Conservation (phyloP, 75 land plant species). For the Selaginella tamariscina region DNA sequence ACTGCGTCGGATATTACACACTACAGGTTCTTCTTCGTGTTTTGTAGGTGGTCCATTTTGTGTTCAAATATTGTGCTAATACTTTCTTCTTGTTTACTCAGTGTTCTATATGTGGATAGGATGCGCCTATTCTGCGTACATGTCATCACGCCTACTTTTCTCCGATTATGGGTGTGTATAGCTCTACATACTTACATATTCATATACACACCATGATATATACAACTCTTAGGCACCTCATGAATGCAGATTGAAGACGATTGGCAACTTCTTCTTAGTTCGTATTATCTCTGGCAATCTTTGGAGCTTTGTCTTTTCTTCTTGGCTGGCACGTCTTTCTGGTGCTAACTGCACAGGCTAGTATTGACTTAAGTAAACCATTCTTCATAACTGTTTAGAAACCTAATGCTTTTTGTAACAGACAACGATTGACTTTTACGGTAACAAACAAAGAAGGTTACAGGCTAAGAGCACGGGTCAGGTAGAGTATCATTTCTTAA, state of each 20-base stretch:
- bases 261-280: conserved; percentile 17
- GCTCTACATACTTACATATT: too few relatives aligned
- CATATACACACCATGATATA: too few relatives aligned
- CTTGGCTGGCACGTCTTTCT: conserved; percentile 26
- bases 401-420: conserved; percentile 2
- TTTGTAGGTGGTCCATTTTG: conserved; percentile 19
- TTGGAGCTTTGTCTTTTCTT: conserved; percentile 19
- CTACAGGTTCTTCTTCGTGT: conserved; percentile 29
- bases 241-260: not conserved
- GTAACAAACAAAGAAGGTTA: conserved; percentile 15
- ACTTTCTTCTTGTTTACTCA: too few relatives aligned
- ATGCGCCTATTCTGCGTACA: conserved; percentile 20
- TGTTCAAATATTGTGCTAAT: not conserved
- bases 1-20: conserved; percentile 30
- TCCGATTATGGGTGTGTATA: too few relatives aligned
- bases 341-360: conserved; percentile 27
- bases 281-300: conserved; percentile 24
- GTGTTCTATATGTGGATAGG: conserved; percentile 32
- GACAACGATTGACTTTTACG: conserved; percentile 32
- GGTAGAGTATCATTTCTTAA: too few relatives aligned
- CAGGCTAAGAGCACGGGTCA: conserved; percentile 19
- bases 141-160: conserved; percentile 24
- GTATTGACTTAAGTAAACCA: not conserved
- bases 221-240: not conserved
- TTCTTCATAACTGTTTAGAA: not conserved